These are phyloP conservation scores for Hondaea fermentalgiana DNA, from an alignment of 108 stramenopile genomes.

Conservation along the genomic window DNA sequence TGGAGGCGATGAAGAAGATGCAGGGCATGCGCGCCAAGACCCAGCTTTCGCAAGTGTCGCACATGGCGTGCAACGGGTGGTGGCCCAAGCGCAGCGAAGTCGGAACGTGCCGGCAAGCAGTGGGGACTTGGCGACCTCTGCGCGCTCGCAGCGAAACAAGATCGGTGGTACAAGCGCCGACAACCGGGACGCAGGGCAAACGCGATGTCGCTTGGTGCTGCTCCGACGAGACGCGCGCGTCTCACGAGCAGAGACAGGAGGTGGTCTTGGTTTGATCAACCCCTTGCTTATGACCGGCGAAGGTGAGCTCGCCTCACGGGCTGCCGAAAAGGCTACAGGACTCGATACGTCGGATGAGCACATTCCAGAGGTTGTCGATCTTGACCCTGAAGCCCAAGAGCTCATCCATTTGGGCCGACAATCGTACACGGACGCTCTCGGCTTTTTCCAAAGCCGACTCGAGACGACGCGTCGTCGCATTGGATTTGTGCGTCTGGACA, in stretches of 20 bases:
- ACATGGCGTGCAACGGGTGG: not conserved
- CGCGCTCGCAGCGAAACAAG: no score
- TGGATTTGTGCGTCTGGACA: not conserved
- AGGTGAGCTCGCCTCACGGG: not conserved
- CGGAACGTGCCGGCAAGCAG: not conserved
- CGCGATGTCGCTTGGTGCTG: not conserved
- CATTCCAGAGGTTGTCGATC: not conserved
- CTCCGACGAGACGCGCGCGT: not conserved
- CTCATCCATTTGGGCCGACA: not conserved
- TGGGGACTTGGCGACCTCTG: no score
- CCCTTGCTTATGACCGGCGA: not conserved
- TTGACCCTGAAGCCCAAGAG: not conserved
- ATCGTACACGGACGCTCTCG: not conserved
- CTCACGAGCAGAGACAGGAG: not conserved
- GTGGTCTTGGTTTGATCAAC: not conserved
- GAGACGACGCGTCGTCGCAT: not conserved
- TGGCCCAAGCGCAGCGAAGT: not conserved
- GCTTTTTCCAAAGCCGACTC: not conserved
- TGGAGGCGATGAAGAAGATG: not conserved
- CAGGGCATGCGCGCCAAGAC: not conserved
- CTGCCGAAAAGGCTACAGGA: not conserved
- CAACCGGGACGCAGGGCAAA: not conserved
- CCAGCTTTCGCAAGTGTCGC: not conserved
- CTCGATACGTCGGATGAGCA: not conserved
- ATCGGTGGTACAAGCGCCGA: not conserved